phyloP scores from a whole-genome alignment of 202 grass and related monocot species.

The Schoenoplectus triqueter region DNA sequence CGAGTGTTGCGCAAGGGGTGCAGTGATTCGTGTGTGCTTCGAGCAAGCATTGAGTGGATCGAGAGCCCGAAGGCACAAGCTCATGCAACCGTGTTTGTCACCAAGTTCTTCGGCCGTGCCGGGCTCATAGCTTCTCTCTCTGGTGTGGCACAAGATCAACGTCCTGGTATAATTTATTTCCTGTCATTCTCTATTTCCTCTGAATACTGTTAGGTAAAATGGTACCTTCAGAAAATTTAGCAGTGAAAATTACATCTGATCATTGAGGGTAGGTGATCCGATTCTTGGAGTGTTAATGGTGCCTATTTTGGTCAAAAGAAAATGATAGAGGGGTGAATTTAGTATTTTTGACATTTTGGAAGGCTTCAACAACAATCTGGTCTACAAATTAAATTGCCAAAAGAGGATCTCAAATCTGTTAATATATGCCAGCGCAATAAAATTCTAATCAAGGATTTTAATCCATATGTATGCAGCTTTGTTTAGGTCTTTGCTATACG shows the following conservation, averaged over 20 bases:
- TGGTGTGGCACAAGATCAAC: conserved; percentile 62
- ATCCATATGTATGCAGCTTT: conserved; percentile 47
- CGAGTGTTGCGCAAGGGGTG: conserved; percentile 89
- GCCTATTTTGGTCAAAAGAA: neutral
- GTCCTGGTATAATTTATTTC: conserved; percentile 48
- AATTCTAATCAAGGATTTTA: conserved; percentile 27
- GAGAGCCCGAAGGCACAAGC: conserved; percentile 70
- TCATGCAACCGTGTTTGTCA: conserved; percentile 93
- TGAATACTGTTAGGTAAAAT: neutral
- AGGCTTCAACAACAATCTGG: neutral
- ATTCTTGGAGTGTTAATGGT: neutral
- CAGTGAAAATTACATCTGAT: conserved; percentile 5
- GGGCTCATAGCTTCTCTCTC: conserved; percentile 83
- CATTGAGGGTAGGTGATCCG: neutral
- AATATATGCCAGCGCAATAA: neutral
- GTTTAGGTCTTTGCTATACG: conserved; percentile 80
- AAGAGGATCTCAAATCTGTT: neutral
- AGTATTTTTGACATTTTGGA: neutral
- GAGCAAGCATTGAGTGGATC: conserved; percentile 87
- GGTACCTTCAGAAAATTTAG: neutral
- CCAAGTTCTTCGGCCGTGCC: conserved; percentile 96
- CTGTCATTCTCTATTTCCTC: neutral
- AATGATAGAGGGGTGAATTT: neutral
- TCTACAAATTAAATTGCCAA: neutral
- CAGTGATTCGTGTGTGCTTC: conserved; percentile 81